Evolutionary conservation across 768 basidiomycete species (phyloP), one percentile per base, ranked within the genome.

Genomic region (Russula dissimulans): DNA sequence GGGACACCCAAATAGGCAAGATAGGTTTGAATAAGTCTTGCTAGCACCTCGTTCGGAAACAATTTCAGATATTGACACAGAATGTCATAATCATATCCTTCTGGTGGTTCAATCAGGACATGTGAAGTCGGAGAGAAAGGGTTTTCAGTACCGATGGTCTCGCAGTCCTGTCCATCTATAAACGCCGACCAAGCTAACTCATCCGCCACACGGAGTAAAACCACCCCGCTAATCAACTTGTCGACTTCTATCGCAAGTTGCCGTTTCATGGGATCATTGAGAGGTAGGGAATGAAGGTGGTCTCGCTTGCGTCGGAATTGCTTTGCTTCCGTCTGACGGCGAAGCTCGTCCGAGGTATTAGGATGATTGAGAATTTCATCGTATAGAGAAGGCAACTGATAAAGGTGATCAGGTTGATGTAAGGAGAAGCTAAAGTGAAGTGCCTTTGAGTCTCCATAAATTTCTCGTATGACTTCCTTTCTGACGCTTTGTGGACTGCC

Each of bases 321-420:
- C 64, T 89, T 93, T 31, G 81, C 74, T 68, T 97, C 95, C 1
- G 83, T 85, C 48, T 75, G 71, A 11, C 88, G 78, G n/a, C 92
- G 86, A n/a, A 90, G 73, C 5, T 85, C 83, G 66, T 95, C 91
- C 0, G 84, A 75, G 0, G 93, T 87, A 63, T 78, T 77, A 0
- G 87, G 89, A 66, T 95, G 93, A 60, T 85, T 86, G 36, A 94
- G 71, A n/a, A 95, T 74, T 65, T 92, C 87, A 36, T 83, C 76
- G 65, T 94, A 95, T 32, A 94, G 72, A 0, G 62, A 68, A 1
- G 89, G 89, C 36, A 95, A 74, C 87, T 90, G 63, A 10, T 32
- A 2, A 26, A 26, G n/a, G 43, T 52, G 49, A 43, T n/a, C 38
- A 51, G 49, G 48, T 45, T 17, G 53, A 43, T 57, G 5, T 14